Evolutionary conservation across 2,329 filamentous ascomycete species (phyloP).

Genomic region (Waltergamsia citrina): DNA sequence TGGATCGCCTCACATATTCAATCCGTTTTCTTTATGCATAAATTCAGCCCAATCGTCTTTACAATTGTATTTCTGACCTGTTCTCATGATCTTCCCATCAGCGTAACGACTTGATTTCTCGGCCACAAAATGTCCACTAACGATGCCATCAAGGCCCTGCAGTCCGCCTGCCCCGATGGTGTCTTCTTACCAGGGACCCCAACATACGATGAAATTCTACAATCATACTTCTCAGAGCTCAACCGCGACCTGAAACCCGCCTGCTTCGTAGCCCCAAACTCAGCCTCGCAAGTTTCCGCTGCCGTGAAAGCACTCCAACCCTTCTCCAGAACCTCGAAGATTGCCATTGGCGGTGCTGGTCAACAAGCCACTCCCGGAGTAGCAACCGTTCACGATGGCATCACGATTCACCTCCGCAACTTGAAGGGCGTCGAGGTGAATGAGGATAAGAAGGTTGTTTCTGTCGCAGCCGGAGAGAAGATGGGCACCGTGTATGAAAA

Average conservation of each 20-base stretch:
- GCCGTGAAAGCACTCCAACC: conserved; percentile 8
- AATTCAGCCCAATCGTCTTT: too few species aligned
- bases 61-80: too few species aligned
- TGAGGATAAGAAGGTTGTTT: conserved; percentile 16
- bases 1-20: too few species aligned
- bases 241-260: conserved; percentile 13
- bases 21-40: too few species aligned
- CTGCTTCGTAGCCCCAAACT: conserved; percentile 14
- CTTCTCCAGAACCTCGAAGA: conserved; percentile 5
- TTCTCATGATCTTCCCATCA: too few species aligned
- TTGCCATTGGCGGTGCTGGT: conserved; percentile 8
- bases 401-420: conserved; percentile 7
- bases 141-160: too few species aligned
- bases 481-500: conserved; percentile 25
- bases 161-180: too few species aligned
- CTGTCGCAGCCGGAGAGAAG: conserved; percentile 25
- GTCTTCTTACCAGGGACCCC: too few species aligned
- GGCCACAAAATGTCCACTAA: too few species aligned
- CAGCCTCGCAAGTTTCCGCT: conserved; percentile 10
- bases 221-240: conserved; percentile 20
- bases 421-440: conserved; percentile 21
- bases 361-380: too few species aligned
- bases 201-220: too few species aligned
- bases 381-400: conserved; percentile 8
- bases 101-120: too few species aligned